These are phyloP conservation scores for Alternaria atra DNA, from an alignment of 2,329 filamentous ascomycete species.

Conservation along the genomic window DNA sequence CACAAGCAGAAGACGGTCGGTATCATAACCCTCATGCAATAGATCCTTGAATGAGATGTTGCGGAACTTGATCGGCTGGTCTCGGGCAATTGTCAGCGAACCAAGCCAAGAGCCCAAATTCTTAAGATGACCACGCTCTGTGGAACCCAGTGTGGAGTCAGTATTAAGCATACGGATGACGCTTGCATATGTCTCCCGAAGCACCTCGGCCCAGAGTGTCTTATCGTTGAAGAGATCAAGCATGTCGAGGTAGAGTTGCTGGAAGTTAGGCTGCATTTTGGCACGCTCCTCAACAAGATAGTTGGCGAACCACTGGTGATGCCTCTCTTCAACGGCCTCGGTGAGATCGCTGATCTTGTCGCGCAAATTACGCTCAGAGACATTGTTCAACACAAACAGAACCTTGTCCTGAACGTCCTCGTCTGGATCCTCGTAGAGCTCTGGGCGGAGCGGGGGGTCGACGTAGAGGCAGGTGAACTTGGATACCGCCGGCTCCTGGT, in stretches of 20 bases:
- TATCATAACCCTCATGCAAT: slow-evolving; percentile 91
- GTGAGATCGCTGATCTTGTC: slow-evolving; percentile 84
- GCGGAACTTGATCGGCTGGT: slow-evolving; percentile 94
- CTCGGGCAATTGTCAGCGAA: slow-evolving; percentile 87
- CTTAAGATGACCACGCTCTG: slow-evolving; percentile 88
- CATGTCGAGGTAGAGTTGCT: slow-evolving; percentile 89
- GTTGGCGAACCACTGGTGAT: slow-evolving; percentile 95
- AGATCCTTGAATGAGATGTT: slow-evolving; percentile 98
- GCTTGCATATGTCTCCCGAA: slow-evolving; percentile 90
- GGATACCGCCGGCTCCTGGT: slow-evolving; percentile 68
- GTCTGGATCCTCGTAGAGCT: slow-evolving; percentile 80
- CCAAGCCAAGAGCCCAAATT: slow-evolving; percentile 95
- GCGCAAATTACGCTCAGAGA: slow-evolving; percentile 87
- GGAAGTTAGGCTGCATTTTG: slow-evolving; percentile 97
- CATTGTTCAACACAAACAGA: slow-evolving; percentile 94
- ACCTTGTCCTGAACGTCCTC: slow-evolving; percentile 91
- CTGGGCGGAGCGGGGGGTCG: slow-evolving; percentile 70
- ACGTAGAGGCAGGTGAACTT: slow-evolving; percentile 82
- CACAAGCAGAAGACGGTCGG: slow-evolving; percentile 87
- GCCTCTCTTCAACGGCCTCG: slow-evolving; percentile 77
- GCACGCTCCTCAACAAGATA: slow-evolving; percentile 96
- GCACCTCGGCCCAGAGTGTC: slow-evolving; percentile 83
- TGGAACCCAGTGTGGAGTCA: slow-evolving; percentile 84
- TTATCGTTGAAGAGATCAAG: slow-evolving; percentile 83
- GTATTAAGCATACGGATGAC: slow-evolving; percentile 88